Conservation (phyloP, 176 grass and related monocot genomes). For the Zoysia japonica region DNA sequence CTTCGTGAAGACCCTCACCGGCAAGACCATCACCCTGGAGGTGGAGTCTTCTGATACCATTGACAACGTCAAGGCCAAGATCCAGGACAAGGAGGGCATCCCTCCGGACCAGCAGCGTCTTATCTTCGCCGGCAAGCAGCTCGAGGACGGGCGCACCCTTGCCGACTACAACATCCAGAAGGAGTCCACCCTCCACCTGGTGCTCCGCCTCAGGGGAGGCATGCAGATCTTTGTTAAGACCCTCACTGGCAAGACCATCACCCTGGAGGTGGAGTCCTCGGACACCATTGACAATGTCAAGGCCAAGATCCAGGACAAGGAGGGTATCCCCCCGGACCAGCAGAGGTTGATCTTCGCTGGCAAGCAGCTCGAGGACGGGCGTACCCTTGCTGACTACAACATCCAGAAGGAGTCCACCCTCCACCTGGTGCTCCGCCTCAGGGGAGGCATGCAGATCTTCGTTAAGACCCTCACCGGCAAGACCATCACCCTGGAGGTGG, state of each 20-base stretch:
- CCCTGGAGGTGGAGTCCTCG: constrained; percentile 51
- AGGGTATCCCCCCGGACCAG: constrained; percentile 72
- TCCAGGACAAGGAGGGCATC: constrained; percentile 75
- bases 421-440: constrained; percentile 32
- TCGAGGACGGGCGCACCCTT: constrained; percentile 57
- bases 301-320: constrained; percentile 85
- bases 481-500: constrained; percentile 64
- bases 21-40: constrained; percentile 63
- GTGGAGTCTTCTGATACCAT: constrained; percentile 50
- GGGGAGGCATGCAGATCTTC: constrained; percentile 64
- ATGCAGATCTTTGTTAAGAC: constrained; percentile 90
- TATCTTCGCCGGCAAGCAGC: constrained; percentile 61
- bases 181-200: too few relatives aligned
- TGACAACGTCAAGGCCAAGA: constrained; percentile 66
- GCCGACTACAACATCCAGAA: constrained; percentile 64
- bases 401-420: constrained; percentile 72
- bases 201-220: constrained; percentile 38
- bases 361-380: constrained; percentile 66
- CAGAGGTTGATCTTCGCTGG: constrained; percentile 52
- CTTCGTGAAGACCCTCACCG: constrained; percentile 43
- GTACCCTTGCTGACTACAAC: constrained; percentile 70
- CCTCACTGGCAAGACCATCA: constrained; percentile 80
- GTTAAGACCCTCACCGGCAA: constrained; percentile 46
- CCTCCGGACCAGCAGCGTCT: constrained; percentile 66
- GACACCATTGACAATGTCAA: constrained; percentile 82